These are phyloP conservation scores for Penicillium capsulatum DNA, from an alignment of 2,329 filamentous ascomycete genomes.

Conservation along the genomic window DNA sequence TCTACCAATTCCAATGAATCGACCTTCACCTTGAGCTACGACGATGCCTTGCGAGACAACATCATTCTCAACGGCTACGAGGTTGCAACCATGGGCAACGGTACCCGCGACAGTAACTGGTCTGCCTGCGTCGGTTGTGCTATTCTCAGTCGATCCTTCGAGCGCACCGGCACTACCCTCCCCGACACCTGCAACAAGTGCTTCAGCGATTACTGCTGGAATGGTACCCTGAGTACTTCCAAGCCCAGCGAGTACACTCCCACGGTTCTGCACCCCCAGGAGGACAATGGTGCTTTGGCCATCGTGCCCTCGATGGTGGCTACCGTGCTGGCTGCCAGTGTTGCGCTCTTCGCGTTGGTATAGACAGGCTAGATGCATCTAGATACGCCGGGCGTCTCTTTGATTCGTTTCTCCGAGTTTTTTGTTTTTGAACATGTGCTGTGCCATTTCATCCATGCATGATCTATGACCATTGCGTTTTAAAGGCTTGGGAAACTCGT, in stretches of 20 bases:
- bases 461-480: too few relatives aligned
- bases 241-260: conserved; percentile 43
- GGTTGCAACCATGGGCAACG: conserved; percentile 77
- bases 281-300: conserved; percentile 5
- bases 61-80: conserved; percentile 87
- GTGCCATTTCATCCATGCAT: too few relatives aligned
- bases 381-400: background rate
- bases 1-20: conserved; percentile 70
- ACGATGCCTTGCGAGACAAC: conserved; percentile 62
- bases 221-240: conserved; percentile 61
- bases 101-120: conserved; percentile 70
- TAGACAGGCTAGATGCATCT: conserved; percentile 3
- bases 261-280: conserved; percentile 5
- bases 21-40: conserved; percentile 67
- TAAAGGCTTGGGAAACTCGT: too few relatives aligned
- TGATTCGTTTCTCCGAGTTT: too few relatives aligned
- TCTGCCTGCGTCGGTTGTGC: conserved; percentile 82
- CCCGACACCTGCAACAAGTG: conserved; percentile 71
- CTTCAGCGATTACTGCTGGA: conserved; percentile 86
- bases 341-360: conserved; percentile 13
- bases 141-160: conserved; percentile 70
- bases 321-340: conserved; percentile 5
- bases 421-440: too few relatives aligned
- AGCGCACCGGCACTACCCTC: conserved; percentile 63
- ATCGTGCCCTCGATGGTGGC: conserved; percentile 16